phyloP scores from a whole-genome alignment of 495 filamentous ascomycete species.

The Penicillium ochrochloron region DNA sequence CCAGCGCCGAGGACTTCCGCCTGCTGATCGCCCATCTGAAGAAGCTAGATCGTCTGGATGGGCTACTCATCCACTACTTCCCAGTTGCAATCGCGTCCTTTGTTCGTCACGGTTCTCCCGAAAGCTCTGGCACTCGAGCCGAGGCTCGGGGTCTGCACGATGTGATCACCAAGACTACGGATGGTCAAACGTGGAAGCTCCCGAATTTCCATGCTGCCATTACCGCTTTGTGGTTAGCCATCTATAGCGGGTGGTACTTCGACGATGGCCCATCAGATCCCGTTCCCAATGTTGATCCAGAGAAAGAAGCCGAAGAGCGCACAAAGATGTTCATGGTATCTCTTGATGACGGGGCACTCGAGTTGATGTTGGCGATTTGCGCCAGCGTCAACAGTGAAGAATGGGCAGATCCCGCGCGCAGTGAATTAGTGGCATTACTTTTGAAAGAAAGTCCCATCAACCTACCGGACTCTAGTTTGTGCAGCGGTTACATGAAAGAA shows the following conservation, averaged over 20 bases:
- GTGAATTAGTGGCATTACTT: constrained; percentile 73
- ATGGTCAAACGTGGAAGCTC: constrained; percentile 69
- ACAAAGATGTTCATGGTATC: constrained; percentile 72
- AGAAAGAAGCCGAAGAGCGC: constrained; percentile 69
- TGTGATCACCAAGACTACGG: constrained; percentile 63
- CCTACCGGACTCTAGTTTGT: constrained; percentile 61
- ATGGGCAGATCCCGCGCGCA: constrained; percentile 81
- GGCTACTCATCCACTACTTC: constrained; percentile 74
- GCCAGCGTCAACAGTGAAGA: constrained; percentile 73
- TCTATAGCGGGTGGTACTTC: constrained; percentile 87
- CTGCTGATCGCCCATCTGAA: constrained; percentile 66
- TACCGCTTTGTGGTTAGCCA: constrained; percentile 81
- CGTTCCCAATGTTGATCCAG: constrained; percentile 60
- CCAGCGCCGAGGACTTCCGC: constrained; percentile 71
- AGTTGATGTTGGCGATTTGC: constrained; percentile 84
- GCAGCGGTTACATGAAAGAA: constrained; percentile 65
- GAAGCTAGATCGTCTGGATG: constrained; percentile 72
- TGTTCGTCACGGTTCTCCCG: constrained; percentile 72
- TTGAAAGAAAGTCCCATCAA: constrained; percentile 75
- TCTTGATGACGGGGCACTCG: constrained; percentile 88
- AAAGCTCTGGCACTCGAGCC: constrained; percentile 60
- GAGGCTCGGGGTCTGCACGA: constrained; percentile 72
- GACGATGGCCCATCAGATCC: constrained; percentile 63
- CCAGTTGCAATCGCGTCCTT: constrained; percentile 76
- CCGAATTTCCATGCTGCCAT: constrained; percentile 76